A percentile compares a stretch with the other conserved stretches of the same genome.
Conservation (phyloP, 352 stramenopile genomes). For the Phytophthora sansomeana region DNA sequence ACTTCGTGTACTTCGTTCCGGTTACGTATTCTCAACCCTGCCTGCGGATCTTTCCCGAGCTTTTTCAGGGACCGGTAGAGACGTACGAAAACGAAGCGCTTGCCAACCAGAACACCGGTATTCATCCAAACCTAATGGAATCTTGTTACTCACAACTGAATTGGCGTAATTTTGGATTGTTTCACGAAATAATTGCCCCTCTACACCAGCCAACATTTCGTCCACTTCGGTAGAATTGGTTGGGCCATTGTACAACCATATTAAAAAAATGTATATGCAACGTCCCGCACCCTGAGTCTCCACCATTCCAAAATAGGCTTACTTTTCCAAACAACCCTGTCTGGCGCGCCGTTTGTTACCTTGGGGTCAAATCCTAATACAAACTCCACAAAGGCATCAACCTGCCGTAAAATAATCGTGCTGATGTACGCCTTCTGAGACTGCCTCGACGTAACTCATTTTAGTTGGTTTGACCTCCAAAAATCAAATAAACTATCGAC, state of each 20-base stretch:
- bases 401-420: slow-evolving; percentile 9
- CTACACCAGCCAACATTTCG: not conserved
- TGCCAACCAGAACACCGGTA: not conserved
- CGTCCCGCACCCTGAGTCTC: too few species aligned
- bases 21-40: too few species aligned
- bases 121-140: not conserved
- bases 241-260: not conserved
- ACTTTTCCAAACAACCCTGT: slow-evolving; percentile 6
- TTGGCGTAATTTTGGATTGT: not conserved
- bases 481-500: slow-evolving; percentile 4
- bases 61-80: not conserved
- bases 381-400: slow-evolving; percentile 8
- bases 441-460: too few species aligned
- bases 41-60: not conserved
- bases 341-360: not conserved
- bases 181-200: not conserved
- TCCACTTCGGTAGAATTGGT: not conserved
- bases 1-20: too few species aligned
- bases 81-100: not conserved
- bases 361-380: slow-evolving; percentile 8
- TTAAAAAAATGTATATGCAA: slow-evolving; percentile 19
- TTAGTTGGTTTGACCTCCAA: slow-evolving; percentile 10
- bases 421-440: too few species aligned
- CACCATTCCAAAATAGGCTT: too few species aligned
- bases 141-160: not conserved